Percentiles rank a stretch among this genome's conserved stretches.
Conservation (phyloP, 2,329 filamentous ascomycete genomes). For the Calonectria pseudoturangicola region DNA sequence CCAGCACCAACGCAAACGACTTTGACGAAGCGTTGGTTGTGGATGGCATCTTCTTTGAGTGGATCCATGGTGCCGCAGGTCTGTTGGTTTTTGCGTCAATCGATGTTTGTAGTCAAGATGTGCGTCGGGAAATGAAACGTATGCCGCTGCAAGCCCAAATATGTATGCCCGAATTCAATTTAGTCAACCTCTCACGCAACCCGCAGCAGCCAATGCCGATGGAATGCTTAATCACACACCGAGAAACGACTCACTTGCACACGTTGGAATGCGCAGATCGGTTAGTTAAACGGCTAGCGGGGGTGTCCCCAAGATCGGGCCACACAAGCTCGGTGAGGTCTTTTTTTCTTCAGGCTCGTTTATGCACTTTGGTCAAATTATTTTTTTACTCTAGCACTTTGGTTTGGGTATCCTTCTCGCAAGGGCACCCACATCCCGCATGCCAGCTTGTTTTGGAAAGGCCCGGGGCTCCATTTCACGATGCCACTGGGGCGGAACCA, state of each 20-base stretch:
- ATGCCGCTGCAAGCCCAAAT: neutral
- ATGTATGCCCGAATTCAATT: neutral
- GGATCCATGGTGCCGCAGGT: slow-evolving; percentile 56
- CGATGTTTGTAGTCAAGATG: neutral
- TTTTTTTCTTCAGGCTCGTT: neutral
- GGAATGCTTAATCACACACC: neutral
- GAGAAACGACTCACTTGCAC: neutral
- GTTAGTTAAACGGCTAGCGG: neutral
- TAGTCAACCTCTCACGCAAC: too few relatives aligned
- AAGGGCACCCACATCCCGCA: neutral
- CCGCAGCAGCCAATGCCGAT: neutral
- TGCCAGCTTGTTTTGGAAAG: neutral
- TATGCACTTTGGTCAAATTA: neutral
- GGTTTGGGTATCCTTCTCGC: neutral
- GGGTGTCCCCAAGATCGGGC: neutral
- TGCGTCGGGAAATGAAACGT: neutral
- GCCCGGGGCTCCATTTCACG: neutral
- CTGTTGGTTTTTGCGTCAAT: slow-evolving; percentile 52
- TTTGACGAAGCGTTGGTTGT: slow-evolving; percentile 29
- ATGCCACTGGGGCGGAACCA: neutral
- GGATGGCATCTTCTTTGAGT: slow-evolving; percentile 43
- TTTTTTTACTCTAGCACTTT: neutral
- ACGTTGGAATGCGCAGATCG: neutral
- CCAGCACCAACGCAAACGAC: slow-evolving; percentile 41
- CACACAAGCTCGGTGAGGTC: neutral